Evolutionary conservation across 257 asterid genomes (phyloP), one percentile per base, ranked within the genome.

Genomic region (Verbena officinalis): DNA sequence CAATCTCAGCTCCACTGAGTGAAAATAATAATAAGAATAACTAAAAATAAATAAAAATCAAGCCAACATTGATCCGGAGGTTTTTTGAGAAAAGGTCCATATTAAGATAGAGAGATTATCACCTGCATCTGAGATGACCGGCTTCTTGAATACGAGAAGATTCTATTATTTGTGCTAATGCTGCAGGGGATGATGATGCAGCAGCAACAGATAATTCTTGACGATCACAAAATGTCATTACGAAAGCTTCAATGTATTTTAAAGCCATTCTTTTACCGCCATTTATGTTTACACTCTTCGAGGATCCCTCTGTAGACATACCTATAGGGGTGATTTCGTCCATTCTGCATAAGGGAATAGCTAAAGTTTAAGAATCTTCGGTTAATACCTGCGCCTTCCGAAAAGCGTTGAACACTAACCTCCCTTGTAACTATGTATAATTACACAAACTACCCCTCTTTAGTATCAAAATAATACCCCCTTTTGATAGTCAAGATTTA

Each of bases 111-210:
- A 16, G 23, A 21, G 23, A 64, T 11, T 12, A 30, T 9, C 34
- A 89, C 96, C 96, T 89, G 96, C 96, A 89, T 83, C 96, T 82
- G 16, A 89, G 90, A 82, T 86, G 95, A 50, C 92, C 90, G 0
- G 92, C 95, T 81, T 89, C 96, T 64, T 78, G 89, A 73, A 89
- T 89, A n/a, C 87, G 86, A 31, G 89, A 85, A 16, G 86, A 72
- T 73, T 89, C 96, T 6, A 89, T 82, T 15, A 89, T 83, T 79
- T 84, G 96, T 31, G 78, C 15, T 65, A 89, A 56, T 61, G 87
- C 83, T 38, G 95, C 84, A 55, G 92, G 89, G 69, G 85, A 74
- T 1, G 85, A 79, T 50, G 96, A 86, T 34, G 84, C 75, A 31
- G 90, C 85, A 67, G 96, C 96, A 70, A 88, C 77, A 61, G 89